Conservation (phyloP, 768 basidiomycete genomes). For the Psilocybe tampanensis region DNA sequence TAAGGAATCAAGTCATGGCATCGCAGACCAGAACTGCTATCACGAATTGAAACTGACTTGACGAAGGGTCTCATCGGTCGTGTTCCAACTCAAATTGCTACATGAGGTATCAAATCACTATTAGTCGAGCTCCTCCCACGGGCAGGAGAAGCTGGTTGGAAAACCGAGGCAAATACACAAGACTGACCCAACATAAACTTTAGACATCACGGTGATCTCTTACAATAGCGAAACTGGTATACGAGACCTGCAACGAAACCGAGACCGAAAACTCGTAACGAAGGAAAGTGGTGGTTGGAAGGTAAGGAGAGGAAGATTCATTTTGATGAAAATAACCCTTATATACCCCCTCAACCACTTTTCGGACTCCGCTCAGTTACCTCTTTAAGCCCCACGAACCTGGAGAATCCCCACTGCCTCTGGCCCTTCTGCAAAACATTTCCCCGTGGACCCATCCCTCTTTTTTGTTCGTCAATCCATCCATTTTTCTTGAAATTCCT, state of each 20-base stretch:
- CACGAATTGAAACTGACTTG: constrained; percentile 70
- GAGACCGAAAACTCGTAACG: constrained; percentile 56
- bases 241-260: constrained; percentile 56
- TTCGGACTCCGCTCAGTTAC: constrained; percentile 31
- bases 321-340: constrained; percentile 30
- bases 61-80: constrained; percentile 89
- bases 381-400: constrained; percentile 16
- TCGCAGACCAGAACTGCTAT: constrained; percentile 32
- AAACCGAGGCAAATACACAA: constrained; percentile 52
- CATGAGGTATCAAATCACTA: constrained; percentile 51
- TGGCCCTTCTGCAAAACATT: background rate
- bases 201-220: constrained; percentile 68
- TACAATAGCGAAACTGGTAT: constrained; percentile 58
- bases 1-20: constrained; percentile 44
- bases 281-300: constrained; percentile 50
- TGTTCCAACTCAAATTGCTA: constrained; percentile 97
- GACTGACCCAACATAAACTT: constrained; percentile 96
- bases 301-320: constrained; percentile 36
- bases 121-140: constrained; percentile 58
- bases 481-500: background rate
- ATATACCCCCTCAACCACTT: constrained; percentile 21
- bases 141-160: constrained; percentile 48
- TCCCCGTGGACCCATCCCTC: background rate
- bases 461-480: background rate
- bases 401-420: constrained; percentile 5